These are phyloP conservation scores for Yarrowia sp. DNA, from an alignment of 805 yeast species.

Conservation along the genomic window DNA sequence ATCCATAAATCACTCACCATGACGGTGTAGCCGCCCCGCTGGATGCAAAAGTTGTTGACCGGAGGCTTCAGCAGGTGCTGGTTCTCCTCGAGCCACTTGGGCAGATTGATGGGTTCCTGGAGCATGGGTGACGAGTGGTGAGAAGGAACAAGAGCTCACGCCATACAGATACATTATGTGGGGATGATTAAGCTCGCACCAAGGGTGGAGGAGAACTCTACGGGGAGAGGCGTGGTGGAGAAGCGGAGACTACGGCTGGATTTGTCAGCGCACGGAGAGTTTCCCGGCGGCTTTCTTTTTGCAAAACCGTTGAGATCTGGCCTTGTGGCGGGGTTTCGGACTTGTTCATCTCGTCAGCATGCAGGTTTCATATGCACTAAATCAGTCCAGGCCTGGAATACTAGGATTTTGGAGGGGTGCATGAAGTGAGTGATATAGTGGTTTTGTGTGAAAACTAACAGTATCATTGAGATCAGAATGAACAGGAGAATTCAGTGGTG, in stretches of 20 bases:
- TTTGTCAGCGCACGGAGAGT: too few relatives aligned
- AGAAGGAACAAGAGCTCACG: slow-evolving; percentile 15
- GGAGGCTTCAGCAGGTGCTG: slow-evolving; percentile 80
- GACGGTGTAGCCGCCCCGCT: slow-evolving; percentile 87
- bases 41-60: slow-evolving; percentile 85
- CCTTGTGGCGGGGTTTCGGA: too few relatives aligned
- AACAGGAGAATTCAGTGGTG: too few relatives aligned
- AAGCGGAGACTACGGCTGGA: neutral
- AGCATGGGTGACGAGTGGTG: slow-evolving; percentile 44
- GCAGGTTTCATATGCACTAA: neutral
- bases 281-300: too few relatives aligned
- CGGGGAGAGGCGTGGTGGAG: neutral
- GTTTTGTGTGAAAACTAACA: too few relatives aligned
- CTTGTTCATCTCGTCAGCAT: neutral
- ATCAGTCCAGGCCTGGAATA: neutral
- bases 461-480: too few relatives aligned
- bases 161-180: neutral
- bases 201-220: neutral
- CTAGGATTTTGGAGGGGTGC: too few relatives aligned
- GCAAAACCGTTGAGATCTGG: too few relatives aligned
- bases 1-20: slow-evolving; percentile 52
- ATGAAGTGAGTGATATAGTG: too few relatives aligned
- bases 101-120: slow-evolving; percentile 69
- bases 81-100: slow-evolving; percentile 79
- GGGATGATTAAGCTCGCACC: neutral